These are phyloP conservation scores for Lipomyces starkeyi DNA, from an alignment of 805 yeast genomes.

Conservation along the genomic window DNA sequence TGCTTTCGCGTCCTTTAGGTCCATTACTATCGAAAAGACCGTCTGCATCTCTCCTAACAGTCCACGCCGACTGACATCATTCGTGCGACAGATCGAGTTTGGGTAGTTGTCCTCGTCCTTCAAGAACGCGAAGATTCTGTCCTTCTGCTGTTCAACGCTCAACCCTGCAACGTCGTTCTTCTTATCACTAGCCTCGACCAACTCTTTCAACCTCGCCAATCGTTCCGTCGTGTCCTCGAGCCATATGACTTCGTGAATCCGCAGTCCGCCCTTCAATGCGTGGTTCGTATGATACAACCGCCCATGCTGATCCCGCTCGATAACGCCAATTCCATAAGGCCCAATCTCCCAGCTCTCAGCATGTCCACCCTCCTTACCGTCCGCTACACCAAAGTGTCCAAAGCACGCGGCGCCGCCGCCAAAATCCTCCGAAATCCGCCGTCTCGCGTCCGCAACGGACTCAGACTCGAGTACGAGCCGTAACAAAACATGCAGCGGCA, in stretches of 20 bases:
- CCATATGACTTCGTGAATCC: constrained; percentile 33
- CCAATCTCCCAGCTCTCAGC: constrained; percentile 37
- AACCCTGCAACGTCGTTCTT: constrained; percentile 1
- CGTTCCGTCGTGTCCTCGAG: constrained; percentile 34
- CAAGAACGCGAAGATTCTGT: constrained; percentile 34
- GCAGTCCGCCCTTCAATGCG: constrained; percentile 19
- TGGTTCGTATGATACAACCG: constrained; percentile 36
- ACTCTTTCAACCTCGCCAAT: constrained; percentile 24
- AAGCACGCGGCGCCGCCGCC: constrained; percentile 35
- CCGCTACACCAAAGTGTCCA: constrained; percentile 38
- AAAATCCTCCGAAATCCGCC: constrained; percentile 12
- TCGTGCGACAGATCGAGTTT: constrained; percentile 42
- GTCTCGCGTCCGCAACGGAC: constrained; percentile 40
- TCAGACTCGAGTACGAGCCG: constrained; percentile 46
- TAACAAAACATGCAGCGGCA: constrained; percentile 50
- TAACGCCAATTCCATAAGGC: constrained; percentile 29
- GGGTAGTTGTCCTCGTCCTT: constrained; percentile 41
- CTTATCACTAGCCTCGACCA: constrained; percentile 13
- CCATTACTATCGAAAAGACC: constrained; percentile 43
- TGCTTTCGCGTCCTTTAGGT: constrained; percentile 37
- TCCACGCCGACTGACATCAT: constrained; percentile 30
- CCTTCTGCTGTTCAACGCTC: constrained; percentile 18
- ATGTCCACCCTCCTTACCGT: constrained; percentile 27
- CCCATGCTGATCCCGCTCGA: constrained; percentile 18
- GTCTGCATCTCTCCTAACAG: constrained; percentile 39